Conservation (phyloP, 2,329 filamentous ascomycete species). For the Keithomyces neogunnii region DNA sequence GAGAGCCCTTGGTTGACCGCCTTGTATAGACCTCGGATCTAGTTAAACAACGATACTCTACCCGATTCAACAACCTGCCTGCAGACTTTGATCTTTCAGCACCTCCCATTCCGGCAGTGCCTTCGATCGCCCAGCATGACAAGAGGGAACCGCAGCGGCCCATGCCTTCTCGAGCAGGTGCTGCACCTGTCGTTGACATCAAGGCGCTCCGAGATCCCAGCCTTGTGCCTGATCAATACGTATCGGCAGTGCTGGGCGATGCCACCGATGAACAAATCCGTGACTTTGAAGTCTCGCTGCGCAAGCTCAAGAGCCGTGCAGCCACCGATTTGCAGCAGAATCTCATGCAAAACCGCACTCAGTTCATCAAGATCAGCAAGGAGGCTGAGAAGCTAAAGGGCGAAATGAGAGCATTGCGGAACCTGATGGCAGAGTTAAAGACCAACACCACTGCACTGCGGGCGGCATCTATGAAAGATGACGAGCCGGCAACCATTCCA, state of each 20-base stretch:
- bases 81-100: conserved; percentile 59
- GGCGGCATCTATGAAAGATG: conserved; percentile 45
- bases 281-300: conserved; percentile 68
- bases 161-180: conserved; percentile 43
- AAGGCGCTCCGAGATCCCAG: conserved; percentile 73
- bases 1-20: conserved; percentile 13
- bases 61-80: conserved; percentile 74
- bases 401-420: conserved; percentile 86
- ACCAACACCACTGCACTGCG: conserved; percentile 61
- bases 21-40: conserved; percentile 59
- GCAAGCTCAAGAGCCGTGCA: conserved; percentile 68
- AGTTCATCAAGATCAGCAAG: conserved; percentile 99
- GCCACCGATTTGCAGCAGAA: conserved; percentile 85
- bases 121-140: conserved; percentile 51
- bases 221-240: conserved; percentile 71
- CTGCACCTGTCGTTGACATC: conserved; percentile 62
- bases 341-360: conserved; percentile 91
- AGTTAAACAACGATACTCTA: conserved; percentile 91
- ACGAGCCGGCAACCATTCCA: conserved; percentile 38
- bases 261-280: conserved; percentile 82
- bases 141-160: conserved; percentile 40
- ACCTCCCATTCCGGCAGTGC: conserved; percentile 64
- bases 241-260: conserved; percentile 66
- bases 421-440: conserved; percentile 88
- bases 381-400: conserved; percentile 96